Evolutionary conservation across 2,329 filamentous ascomycete genomes (phyloP), one percentile per base, ranked within the genome.

Genomic region (Didymella keratinophila): DNA sequence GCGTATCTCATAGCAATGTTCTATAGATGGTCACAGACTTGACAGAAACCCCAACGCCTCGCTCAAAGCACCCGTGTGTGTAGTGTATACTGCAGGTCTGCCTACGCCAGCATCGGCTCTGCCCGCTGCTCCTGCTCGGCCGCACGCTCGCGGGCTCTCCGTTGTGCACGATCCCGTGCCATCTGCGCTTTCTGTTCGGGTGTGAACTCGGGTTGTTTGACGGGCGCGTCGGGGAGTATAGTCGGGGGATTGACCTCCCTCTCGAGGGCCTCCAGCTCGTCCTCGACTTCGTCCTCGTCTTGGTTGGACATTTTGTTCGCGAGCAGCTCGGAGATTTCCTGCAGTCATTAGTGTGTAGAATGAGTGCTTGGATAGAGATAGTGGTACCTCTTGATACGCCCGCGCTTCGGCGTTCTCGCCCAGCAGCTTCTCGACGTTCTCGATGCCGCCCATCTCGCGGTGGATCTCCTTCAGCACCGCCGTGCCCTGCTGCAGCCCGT

Each of bases 281-380:
- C 93, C 75, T 99, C 95, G 32, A 99, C 95, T 72, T 97, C 95
- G 72, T 98, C 94, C 77, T 99, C 95, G 78, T 99, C 95, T 71
- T 96, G 90, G 72, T 93, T 95, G 14, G 93, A 92, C 81, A 99
- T 93, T 68, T 89, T 87, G 12, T 91, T 91, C 32, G 89, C 91
- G 2, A 99, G 86, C 85, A 97, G 91, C 48, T 96, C 92, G 78
- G 89, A 95, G 68, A 99, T 86, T 81, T 99, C 94, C 91, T 96
- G 39, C 25, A n/a, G n/a, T 16, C 32, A 21, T 54, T 18, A 66
- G 37, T 11, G 4, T 23, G 37, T 28, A 28, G 27, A 28, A 10
- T 7, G 9, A 28, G 8, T 10, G 20, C 4, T 7, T 20, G 36
- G n/a, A 6, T 39, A 10, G 36, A 2, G 1, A 4, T 4, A 11